Evolutionary conservation across 768 basidiomycete genomes (phyloP), one percentile per base, ranked within the genome.

Genomic region (Amanita muscaria): DNA sequence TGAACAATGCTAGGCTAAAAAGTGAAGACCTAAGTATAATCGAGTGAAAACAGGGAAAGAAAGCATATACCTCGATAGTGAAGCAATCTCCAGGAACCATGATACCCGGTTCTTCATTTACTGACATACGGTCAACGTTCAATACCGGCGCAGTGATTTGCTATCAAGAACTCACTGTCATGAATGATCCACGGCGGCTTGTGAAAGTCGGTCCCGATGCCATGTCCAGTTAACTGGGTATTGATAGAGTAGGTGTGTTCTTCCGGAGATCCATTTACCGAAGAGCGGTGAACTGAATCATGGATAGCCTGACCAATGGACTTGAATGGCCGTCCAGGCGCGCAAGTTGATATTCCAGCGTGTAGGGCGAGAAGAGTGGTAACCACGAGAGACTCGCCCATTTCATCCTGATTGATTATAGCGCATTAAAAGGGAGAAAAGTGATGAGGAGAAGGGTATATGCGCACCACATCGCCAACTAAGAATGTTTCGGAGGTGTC

Each of bases 51-150:
- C n/a, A n/a, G n/a, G n/a, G n/a, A n/a, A n/a, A n/a, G n/a, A n/a
- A n/a, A n/a, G n/a, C n/a, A n/a, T n/a, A n/a, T n/a, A 82, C 88
- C 73, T 96, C 92, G 31, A 96, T 91, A 0, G 92, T 94, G 55
- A 96, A 94, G 56, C 88, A 89, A 58, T 94, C 80, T 0, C 92
- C 91, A 0, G 83, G 83, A 41, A 61, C 58, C 91, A 96, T 93
- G 12, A 72, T 56, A 1, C 81, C 90, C 2, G 85, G 83, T 48
- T 89, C 88, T 16, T 85, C 78, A 49, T 93, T 93, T 42, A 73
- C 90, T 91, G 50, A n/a, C 39, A 10, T 7, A 10, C 8, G 15
- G n/a, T 19, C 9, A 6, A n/a, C 39, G 11, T 37, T 27, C 23
- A 3, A 10, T 2, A 41, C 30, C 12, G 7, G 23, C 25, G 12